phyloP scores from a whole-genome alignment of 257 asterid genomes.

The Jacaranda copaia region DNA sequence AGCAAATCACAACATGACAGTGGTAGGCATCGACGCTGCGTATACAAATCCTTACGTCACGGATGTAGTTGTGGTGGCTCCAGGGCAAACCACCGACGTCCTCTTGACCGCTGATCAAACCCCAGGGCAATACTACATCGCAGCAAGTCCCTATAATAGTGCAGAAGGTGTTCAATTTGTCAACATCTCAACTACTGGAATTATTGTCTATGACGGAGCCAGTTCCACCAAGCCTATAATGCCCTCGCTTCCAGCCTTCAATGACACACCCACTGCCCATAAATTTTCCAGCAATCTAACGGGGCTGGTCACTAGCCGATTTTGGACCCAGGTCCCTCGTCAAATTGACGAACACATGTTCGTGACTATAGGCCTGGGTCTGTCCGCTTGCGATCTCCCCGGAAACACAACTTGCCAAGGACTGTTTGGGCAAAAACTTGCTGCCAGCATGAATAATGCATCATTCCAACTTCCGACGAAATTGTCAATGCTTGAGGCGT shows the following conservation, averaged over 20 bases:
- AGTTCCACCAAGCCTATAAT: slow-evolving; percentile 46
- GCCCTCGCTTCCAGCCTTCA: slow-evolving; percentile 72
- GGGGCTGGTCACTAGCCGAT: slow-evolving; percentile 53
- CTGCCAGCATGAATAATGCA: slow-evolving; percentile 78
- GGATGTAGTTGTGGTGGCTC: slow-evolving; percentile 67
- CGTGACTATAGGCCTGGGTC: slow-evolving; percentile 64
- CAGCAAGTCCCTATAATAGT: slow-evolving; percentile 63
- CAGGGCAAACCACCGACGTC: slow-evolving; percentile 80
- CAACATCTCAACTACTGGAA: slow-evolving; percentile 68
- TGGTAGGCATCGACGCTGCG: slow-evolving; percentile 72
- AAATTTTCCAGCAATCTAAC: slow-evolving; percentile 63
- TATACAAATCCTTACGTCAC: slow-evolving; percentile 72
- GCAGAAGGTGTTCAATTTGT: slow-evolving; percentile 36
- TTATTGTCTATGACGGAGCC: slow-evolving; percentile 49
- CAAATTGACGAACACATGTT: slow-evolving; percentile 65
- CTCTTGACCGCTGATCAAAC: slow-evolving; percentile 61
- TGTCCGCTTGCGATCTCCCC: slow-evolving; percentile 52
- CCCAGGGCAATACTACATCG: slow-evolving; percentile 72
- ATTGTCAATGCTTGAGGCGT: slow-evolving; percentile 69
- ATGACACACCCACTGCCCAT: slow-evolving; percentile 79
- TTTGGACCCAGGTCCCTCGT: slow-evolving; percentile 58
- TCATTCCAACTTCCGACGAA: slow-evolving; percentile 62
- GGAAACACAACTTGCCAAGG: slow-evolving; percentile 57
- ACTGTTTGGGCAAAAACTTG: slow-evolving; percentile 47
- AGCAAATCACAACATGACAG: slow-evolving; percentile 67